A percentile compares a stretch with the other conserved stretches of the same genome.
These are phyloP conservation scores for Orbilia ellipsospora DNA, from an alignment of 2,329 filamentous ascomycete genomes.

Conservation along the genomic window DNA sequence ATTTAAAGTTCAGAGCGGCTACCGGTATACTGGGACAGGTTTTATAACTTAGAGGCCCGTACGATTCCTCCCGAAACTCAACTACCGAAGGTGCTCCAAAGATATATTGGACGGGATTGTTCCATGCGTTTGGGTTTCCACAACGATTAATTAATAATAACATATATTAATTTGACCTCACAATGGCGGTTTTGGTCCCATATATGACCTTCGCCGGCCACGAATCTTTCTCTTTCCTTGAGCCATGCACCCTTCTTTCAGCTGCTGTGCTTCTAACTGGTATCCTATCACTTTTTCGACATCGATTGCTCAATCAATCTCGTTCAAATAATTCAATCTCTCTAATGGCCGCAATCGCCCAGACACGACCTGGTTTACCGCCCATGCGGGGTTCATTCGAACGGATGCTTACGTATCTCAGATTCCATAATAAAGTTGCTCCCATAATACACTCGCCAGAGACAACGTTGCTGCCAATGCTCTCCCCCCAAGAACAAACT, in stretches of 20 bases:
- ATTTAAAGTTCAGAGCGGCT: slow-evolving; percentile 16
- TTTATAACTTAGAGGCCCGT: not conserved
- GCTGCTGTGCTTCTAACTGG: slow-evolving; percentile 37
- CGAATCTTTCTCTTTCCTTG: slow-evolving; percentile 19
- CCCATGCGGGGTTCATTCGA: slow-evolving; percentile 5
- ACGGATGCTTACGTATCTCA: slow-evolving; percentile 16
- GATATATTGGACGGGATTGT: not conserved
- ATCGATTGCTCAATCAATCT: slow-evolving; percentile 26
- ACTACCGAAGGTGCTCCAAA: slow-evolving; percentile 36
- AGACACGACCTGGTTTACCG: not conserved
- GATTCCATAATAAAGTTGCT: slow-evolving; percentile 21
- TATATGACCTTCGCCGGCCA: slow-evolving; percentile 41
- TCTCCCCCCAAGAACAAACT: slow-evolving; percentile 62
- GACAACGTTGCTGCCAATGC: slow-evolving; percentile 60
- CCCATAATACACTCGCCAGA: slow-evolving; percentile 62
- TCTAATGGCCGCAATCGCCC: not conserved
- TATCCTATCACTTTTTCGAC: slow-evolving; percentile 29
- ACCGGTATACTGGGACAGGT: not conserved
- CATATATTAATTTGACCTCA: slow-evolving; percentile 1
- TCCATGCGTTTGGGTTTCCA: slow-evolving; percentile 21
- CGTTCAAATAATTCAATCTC: slow-evolving; percentile 13
- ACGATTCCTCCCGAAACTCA: slow-evolving; percentile 15
- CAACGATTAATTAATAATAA: too few relatives aligned
- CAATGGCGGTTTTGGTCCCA: slow-evolving; percentile 40
- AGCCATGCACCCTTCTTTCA: slow-evolving; percentile 35